Conservation (phyloP, 257 asterid genomes). For the Paraleonurus japonicus region DNA sequence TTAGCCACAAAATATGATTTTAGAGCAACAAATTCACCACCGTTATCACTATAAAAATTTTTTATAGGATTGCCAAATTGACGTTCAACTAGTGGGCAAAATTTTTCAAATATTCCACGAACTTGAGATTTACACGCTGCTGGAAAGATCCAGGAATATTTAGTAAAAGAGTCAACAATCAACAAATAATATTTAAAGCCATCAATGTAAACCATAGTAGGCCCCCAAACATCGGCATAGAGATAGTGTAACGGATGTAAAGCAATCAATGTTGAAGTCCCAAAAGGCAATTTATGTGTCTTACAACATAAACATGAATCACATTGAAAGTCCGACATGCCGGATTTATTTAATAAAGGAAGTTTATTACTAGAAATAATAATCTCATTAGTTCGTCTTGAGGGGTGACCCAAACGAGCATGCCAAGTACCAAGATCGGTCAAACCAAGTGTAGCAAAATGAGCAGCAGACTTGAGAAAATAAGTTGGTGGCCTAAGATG, state of each 20-base stretch:
- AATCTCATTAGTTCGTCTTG: not conserved
- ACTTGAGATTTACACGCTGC: not conserved
- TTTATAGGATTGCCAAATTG: not conserved
- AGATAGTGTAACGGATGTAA: not conserved
- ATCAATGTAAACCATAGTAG: not conserved
- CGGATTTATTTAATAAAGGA: not conserved
- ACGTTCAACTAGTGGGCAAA: not conserved
- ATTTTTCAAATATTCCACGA: not conserved
- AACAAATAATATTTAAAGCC: not conserved
- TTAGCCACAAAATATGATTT: too few relatives aligned
- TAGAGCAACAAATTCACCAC: too few relatives aligned
- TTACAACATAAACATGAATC: not conserved
- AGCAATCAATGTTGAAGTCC: not conserved
- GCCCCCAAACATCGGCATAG: not conserved
- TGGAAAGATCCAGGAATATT: not conserved
- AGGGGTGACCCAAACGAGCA: not conserved
- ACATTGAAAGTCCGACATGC: not conserved
- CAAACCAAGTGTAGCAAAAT: not conserved
- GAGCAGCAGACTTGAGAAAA: not conserved
- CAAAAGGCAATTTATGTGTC: not conserved
- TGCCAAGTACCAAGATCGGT: not conserved
- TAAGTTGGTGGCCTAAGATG: too few relatives aligned
- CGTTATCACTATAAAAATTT: not conserved
- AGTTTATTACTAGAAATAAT: not conserved
- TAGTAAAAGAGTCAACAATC: not conserved